Base-by-base conservation (phyloP, 192 early-diverging fungal genomes). In the Backusella tarrabulga region DNA sequence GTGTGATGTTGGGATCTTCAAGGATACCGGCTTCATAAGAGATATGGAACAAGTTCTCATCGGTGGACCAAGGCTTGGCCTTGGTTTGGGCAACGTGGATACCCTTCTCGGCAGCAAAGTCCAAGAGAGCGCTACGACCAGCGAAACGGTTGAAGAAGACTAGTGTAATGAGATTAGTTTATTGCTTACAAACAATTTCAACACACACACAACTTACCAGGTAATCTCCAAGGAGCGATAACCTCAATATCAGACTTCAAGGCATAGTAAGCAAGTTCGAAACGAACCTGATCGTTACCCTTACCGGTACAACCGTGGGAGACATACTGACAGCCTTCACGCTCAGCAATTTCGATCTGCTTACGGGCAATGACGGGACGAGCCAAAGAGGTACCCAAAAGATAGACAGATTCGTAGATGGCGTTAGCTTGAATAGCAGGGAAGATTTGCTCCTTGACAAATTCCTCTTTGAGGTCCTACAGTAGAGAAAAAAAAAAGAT, bases 271-370 rank as follows among this genome's bases (percentile, higher is more conserved):
- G 93, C 97, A 60, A 98, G 91, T 87, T 99, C 98, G 83, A 99
- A 99, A 50, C 97, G 94, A 73, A 99, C 97, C 88, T 99, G 98
- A 85, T 99, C 98, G 90, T 99, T 99, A 71, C 98, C 97, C 87
- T 99, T 99, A 74, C 98, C 97, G 36, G 98, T 98, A 91, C 97
- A 98, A 19, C 98, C 97, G 86, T 99, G 98, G n/a, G 96, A 95
- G 5, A 99, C 97, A 81, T 87, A 96, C 40, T 96, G 91, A 88
- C 98, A 99, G 66, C 93, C 95, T 88, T 99, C 98, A 46, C 86
- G 87, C 72, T 88, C 85, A 32, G 98, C 98, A 74, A 99, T 95
- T 74, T 96, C 93, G 70, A 99, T 98, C 88, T 97, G 89, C 67
- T 81, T 80, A 68, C 93, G 90, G 67, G 95, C 94, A 87, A 99